phyloP scores from a whole-genome alignment of 164 flowering plant genomes.

The Aristolochia fimbriata region DNA sequence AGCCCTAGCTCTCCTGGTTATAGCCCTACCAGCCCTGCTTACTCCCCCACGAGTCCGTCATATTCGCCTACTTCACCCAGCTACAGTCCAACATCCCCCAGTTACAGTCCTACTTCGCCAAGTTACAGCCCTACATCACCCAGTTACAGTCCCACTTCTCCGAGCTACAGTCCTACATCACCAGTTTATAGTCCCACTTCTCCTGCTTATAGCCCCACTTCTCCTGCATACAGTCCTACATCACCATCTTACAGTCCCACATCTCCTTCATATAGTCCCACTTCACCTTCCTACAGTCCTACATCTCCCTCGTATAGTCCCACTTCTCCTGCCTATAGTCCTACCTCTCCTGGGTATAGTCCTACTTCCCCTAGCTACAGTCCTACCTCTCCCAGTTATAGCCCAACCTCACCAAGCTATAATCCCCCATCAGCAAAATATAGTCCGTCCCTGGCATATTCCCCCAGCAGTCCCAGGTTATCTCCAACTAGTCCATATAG shows the following conservation, averaged over 20 bases:
- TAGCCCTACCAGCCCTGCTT: conserved; percentile 83
- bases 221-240: conserved; percentile 88
- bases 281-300: conserved; percentile 91
- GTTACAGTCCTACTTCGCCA: too few relatives aligned
- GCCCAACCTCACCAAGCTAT: conserved; percentile 60
- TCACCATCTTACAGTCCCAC: conserved; percentile 94
- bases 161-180: conserved; percentile 78
- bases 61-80: conserved; percentile 77
- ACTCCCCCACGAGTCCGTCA: conserved; percentile 83
- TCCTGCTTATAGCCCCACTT: conserved; percentile 84
- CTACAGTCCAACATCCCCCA: conserved; percentile 81
- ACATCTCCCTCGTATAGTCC: conserved; percentile 90
- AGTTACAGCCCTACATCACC: conserved; percentile 89
- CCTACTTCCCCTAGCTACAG: conserved; percentile 80
- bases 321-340: conserved; percentile 81
- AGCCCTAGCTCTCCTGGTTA: conserved; percentile 91
- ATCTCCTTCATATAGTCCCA: conserved; percentile 87
- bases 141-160: conserved; percentile 79
- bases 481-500: conserved; percentile 85
- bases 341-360: conserved; percentile 76
- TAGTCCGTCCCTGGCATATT: conserved; percentile 79
- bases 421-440: conserved; percentile 64
- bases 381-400: conserved; percentile 75
- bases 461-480: conserved; percentile 84
- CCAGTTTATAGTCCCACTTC: conserved; percentile 88